Evolutionary conservation across 73 alveolate genomes (phyloP), one percentile per base, ranked within the genome.

Genomic region (Blepharisma stoltei): DNA sequence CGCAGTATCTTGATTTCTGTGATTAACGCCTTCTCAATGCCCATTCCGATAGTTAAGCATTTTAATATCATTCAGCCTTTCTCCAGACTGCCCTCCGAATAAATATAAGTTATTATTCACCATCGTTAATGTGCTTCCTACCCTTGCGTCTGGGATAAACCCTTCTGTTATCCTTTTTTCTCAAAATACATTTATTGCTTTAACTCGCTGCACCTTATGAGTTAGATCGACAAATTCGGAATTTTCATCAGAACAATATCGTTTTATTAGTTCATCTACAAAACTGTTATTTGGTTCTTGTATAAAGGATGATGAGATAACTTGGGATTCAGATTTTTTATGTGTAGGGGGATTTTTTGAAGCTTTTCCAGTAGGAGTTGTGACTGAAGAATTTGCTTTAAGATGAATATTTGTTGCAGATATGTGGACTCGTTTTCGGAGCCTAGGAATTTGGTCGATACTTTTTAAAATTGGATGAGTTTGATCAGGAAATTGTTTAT

Each of bases 81-180:
- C 65, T n/a, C 55, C 65, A 37, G 25, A 14, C 65, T 69, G 65
- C 5, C 79, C 79, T 43, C 79, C 79, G 5, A 69, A 69, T 9
- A 69, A 53, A 43, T 69, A 69, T 18, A 69, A 38, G 27, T 44
- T 21, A 69, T 5, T 69, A 37, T 43, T 53, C 11, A 69, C 14
- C 14, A 8, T 44, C 9, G 79, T 69, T n/a, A 69, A 69, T 1
- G 79, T 69, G 2, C 71, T 20, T 9, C 65, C 65, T 14, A 44
- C 79, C 2, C 79, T 18, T 18, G 54, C n/a, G 9, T 23, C 60
- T 69, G 79, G 79, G 27, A 44, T 18, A 69, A 14, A 14, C 23
- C 73, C 73, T 14, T 60, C 14, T 14, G 73, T 60, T 25, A n/a
- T 60, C 23, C 23, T 60, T 20, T 8, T 18, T 14, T 38, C 23